Conservation (phyloP, 2,329 filamentous ascomycete genomes). For the Claviceps sp. region DNA sequence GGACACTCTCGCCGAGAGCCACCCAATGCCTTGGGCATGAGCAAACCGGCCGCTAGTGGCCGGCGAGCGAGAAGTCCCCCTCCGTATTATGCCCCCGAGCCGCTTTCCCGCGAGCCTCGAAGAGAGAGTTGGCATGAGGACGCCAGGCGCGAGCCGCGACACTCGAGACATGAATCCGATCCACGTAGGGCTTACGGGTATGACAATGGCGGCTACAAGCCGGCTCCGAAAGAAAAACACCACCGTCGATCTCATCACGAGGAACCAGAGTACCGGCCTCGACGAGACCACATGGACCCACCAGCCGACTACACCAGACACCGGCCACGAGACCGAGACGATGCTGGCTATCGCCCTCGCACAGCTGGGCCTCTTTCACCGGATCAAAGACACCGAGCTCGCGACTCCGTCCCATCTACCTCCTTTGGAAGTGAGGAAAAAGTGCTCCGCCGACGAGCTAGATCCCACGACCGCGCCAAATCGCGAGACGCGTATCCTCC, state of each 20-base stretch:
- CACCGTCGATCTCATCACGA: conserved; percentile 3
- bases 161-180: neutral
- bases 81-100: conserved; percentile 4
- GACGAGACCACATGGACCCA: conserved; percentile 9
- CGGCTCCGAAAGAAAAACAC: neutral
- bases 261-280: conserved; percentile 9
- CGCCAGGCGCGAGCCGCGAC: neutral
- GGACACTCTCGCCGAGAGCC: conserved; percentile 5
- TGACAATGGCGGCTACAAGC: neutral
- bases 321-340: conserved; percentile 7
- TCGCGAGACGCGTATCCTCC: conserved; percentile 10
- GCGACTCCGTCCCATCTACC: conserved; percentile 3
- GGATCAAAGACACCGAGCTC: conserved; percentile 2
- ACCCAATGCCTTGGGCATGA: conserved; percentile 2
- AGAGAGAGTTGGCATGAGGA: neutral
- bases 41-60: neutral
- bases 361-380: conserved; percentile 3
- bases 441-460: conserved; percentile 9
- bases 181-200: neutral
- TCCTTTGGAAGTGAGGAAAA: conserved; percentile 11
- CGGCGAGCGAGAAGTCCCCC: conserved; percentile 8
- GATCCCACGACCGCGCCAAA: conserved; percentile 12
- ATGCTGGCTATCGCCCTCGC: neutral
- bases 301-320: conserved; percentile 8
- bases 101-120: conserved; percentile 3